Evolutionary conservation across 2,329 filamentous ascomycete genomes (phyloP).

Genomic region (Pseudogymnoascus sp.): DNA sequence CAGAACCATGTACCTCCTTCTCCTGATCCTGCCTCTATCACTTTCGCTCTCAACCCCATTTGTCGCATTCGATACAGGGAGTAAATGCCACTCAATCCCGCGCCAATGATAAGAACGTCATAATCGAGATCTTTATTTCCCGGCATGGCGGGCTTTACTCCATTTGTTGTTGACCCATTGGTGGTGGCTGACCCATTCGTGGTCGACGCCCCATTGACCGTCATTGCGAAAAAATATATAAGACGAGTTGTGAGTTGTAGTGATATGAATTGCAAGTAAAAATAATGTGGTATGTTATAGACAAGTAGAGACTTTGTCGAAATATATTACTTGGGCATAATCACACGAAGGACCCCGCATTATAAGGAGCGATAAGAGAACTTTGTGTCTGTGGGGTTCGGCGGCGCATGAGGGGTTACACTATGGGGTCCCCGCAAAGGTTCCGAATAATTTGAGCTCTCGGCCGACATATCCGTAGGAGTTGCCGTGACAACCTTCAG

Average conservation of each 20-base stretch:
- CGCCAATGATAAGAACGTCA: constrained; percentile 34
- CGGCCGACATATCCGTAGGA: neutral
- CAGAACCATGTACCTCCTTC: constrained; percentile 40
- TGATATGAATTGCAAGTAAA: neutral
- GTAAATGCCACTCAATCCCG: constrained; percentile 35
- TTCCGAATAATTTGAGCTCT: neutral
- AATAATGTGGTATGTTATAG: neutral
- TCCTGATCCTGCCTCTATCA: constrained; percentile 33
- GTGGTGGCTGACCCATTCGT: neutral
- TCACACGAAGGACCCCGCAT: neutral
- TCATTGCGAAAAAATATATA: neutral
- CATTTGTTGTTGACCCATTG: neutral
- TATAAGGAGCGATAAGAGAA: constrained; percentile 4
- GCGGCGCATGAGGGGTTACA: neutral
- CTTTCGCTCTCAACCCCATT: constrained; percentile 29
- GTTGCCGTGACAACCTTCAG: neutral
- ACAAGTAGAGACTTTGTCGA: neutral
- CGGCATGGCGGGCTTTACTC: neutral
- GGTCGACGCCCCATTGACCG: neutral
- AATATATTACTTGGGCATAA: neutral
- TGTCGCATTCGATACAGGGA: constrained; percentile 34
- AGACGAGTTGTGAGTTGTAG: neutral
- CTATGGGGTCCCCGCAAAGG: neutral
- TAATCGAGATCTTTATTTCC: constrained; percentile 15
- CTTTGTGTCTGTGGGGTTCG: neutral